Conservation (phyloP, 2,329 filamentous ascomycete species). For the Ceratocystis variospora region DNA sequence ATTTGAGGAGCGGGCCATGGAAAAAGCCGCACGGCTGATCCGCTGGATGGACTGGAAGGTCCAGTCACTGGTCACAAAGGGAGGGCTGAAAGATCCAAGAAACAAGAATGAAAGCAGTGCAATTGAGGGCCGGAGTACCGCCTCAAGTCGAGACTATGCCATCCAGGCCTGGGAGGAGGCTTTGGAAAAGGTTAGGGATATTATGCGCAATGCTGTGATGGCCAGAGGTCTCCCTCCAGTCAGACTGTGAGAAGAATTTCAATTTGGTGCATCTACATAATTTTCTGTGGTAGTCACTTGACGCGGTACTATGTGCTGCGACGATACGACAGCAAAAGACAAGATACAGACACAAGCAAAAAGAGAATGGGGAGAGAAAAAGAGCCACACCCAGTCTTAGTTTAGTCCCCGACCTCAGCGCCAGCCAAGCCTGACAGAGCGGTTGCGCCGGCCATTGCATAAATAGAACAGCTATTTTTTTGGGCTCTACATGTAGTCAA, state of each 20-base stretch:
- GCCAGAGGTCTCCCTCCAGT: conserved; percentile 36
- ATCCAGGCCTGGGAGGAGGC: conserved; percentile 33
- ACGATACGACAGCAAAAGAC: too few relatives aligned
- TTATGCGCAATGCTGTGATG: conserved; percentile 42
- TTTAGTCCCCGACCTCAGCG: too few relatives aligned
- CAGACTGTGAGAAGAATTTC: neutral
- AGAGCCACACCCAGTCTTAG: neutral
- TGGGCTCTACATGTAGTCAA: neutral
- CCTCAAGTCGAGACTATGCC: neutral
- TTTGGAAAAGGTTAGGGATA: conserved; percentile 32
- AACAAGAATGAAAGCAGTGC: conserved; percentile 27
- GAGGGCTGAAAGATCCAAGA: neutral
- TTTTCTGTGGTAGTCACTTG: too few relatives aligned
- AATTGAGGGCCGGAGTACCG: conserved; percentile 24
- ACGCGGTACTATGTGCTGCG: too few relatives aligned
- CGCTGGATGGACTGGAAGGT: conserved; percentile 52
- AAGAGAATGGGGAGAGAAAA: neutral
- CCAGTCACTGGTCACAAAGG: neutral
- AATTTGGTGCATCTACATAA: too few relatives aligned
- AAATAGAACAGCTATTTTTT: neutral
- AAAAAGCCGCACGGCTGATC: conserved; percentile 56
- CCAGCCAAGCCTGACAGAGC: neutral
- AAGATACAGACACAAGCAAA: too few relatives aligned
- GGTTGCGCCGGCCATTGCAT: neutral
- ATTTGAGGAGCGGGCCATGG: conserved; percentile 59